A percentile compares a stretch with the other conserved stretches of the same genome.
Evolutionary conservation across 2,329 filamentous ascomycete genomes (phyloP).

Genomic region (Pseudonectria buxi): DNA sequence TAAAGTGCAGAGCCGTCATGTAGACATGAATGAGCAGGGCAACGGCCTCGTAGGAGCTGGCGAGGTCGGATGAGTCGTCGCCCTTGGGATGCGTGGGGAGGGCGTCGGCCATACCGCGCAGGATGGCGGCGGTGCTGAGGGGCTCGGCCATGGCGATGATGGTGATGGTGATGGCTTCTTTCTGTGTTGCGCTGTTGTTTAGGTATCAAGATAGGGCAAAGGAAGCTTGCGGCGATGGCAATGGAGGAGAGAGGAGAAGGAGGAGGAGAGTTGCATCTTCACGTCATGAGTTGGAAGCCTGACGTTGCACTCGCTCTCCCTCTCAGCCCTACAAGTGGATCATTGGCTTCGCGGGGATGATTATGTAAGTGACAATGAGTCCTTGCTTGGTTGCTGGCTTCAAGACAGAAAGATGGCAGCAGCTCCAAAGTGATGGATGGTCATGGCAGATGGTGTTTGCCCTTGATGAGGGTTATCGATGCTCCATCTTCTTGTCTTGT

Average conservation of each 20-base stretch:
- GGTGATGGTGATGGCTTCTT: neutral
- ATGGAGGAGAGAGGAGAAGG: constrained; percentile 1
- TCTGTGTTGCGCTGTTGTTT: constrained; percentile 1
- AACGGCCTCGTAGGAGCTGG: constrained; percentile 72
- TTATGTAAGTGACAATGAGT: constrained; percentile 1
- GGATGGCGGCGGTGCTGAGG: constrained; percentile 32
- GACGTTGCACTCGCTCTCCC: constrained; percentile 13
- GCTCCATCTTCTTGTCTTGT: too few relatives aligned
- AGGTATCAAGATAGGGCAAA: neutral
- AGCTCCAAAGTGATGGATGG: too few relatives aligned
- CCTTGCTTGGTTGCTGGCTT: constrained; percentile 1
- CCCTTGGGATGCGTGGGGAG: constrained; percentile 46
- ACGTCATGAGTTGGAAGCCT: too few relatives aligned
- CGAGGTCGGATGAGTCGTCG: constrained; percentile 55
- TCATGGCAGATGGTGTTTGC: too few relatives aligned
- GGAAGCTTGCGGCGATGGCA: too few relatives aligned
- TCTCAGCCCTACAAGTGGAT: constrained; percentile 25
- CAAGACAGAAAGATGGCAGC: too few relatives aligned
- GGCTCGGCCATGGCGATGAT: constrained; percentile 17
- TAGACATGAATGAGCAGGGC: constrained; percentile 79
- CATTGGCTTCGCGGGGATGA: constrained; percentile 9
- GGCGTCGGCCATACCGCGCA: constrained; percentile 53
- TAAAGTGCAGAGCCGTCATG: constrained; percentile 73
- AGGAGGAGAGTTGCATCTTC: neutral
- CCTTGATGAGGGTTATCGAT: too few relatives aligned